phyloP scores from a whole-genome alignment of 2,329 filamentous ascomycete genomes.

The Calonectria montana region DNA sequence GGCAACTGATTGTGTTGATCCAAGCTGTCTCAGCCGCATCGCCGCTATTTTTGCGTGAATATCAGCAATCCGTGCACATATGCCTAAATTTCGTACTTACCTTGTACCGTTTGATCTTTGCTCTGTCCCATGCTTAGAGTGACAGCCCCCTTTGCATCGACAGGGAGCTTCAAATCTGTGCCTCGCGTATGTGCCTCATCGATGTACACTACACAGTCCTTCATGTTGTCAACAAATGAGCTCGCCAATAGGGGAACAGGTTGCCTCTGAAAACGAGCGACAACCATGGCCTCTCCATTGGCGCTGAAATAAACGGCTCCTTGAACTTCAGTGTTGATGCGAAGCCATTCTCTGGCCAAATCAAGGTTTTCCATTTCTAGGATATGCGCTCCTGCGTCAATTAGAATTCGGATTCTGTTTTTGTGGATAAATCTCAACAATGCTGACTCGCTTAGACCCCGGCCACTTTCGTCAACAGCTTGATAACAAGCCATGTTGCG shows the following conservation, averaged over 20 bases:
- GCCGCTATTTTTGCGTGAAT: slow-evolving; percentile 57
- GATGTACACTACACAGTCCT: slow-evolving; percentile 17
- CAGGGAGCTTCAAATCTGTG: slow-evolving; percentile 68
- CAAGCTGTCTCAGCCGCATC: slow-evolving; percentile 72
- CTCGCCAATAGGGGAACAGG: slow-evolving; percentile 34
- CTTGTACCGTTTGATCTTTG: slow-evolving; percentile 72
- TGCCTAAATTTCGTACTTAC: slow-evolving; percentile 45
- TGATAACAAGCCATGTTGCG: slow-evolving; percentile 60
- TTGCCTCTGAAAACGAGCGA: slow-evolving; percentile 27
- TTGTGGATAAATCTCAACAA: slow-evolving; percentile 45
- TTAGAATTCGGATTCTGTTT: slow-evolving; percentile 62
- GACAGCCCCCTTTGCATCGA: slow-evolving; percentile 59
- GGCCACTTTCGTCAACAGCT: slow-evolving; percentile 44
- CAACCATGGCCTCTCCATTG: slow-evolving; percentile 35
- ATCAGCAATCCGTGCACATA: neutral
- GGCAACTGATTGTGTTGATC: slow-evolving; percentile 63
- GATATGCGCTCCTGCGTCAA: slow-evolving; percentile 74
- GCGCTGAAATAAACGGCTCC: slow-evolving; percentile 65
- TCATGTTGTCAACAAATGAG: slow-evolving; percentile 34
- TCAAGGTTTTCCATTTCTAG: slow-evolving; percentile 68
- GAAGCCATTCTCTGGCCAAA: slow-evolving; percentile 63
- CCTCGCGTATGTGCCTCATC: slow-evolving; percentile 66
- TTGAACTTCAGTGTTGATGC: slow-evolving; percentile 53
- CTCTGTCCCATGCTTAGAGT: slow-evolving; percentile 68
- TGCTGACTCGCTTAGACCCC: slow-evolving; percentile 49